Conservation (phyloP, 164 flowering plant genomes). For the Echeveria elegans region DNA sequence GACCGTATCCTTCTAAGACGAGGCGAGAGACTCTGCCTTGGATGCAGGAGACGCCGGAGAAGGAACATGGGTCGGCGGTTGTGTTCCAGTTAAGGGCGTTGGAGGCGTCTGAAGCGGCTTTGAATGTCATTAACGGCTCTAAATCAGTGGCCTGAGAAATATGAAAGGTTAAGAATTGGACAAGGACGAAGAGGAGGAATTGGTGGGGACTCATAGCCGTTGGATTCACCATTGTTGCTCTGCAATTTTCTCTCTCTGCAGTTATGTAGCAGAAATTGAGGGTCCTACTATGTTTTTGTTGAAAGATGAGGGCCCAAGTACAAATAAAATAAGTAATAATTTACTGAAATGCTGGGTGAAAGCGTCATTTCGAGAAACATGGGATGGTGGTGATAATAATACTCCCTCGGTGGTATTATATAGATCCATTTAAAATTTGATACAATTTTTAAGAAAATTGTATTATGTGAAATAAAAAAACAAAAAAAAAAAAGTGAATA, state of each 20-base stretch:
- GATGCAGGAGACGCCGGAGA: constrained; percentile 60
- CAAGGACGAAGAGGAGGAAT: constrained; percentile 12
- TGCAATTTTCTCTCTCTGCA: background rate
- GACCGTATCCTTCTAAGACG: constrained; percentile 56
- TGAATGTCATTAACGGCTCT: constrained; percentile 52
- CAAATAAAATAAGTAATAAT: no score
- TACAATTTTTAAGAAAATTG: no score
- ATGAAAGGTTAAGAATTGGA: constrained; percentile 7
- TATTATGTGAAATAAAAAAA: no score
- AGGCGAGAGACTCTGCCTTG: constrained; percentile 50
- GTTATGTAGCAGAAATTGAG: no score
- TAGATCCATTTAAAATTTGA: background rate
- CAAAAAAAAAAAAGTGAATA: no score
- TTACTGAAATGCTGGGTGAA: no score
- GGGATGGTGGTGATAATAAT: background rate
- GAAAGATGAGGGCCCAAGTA: no score
- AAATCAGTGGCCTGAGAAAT: constrained; percentile 33
- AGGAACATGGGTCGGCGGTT: constrained; percentile 34
- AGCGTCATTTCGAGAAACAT: no score
- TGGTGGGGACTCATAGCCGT: background rate
- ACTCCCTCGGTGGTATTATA: no score
- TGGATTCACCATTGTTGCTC: constrained; percentile 24
- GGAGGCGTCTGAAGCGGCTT: constrained; percentile 32
- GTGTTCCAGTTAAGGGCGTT: constrained; percentile 51
- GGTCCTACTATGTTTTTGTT: no score